Base-by-base conservation (phyloP, 2,329 filamentous ascomycete species). In the Cordyceps farinosa region DNA sequence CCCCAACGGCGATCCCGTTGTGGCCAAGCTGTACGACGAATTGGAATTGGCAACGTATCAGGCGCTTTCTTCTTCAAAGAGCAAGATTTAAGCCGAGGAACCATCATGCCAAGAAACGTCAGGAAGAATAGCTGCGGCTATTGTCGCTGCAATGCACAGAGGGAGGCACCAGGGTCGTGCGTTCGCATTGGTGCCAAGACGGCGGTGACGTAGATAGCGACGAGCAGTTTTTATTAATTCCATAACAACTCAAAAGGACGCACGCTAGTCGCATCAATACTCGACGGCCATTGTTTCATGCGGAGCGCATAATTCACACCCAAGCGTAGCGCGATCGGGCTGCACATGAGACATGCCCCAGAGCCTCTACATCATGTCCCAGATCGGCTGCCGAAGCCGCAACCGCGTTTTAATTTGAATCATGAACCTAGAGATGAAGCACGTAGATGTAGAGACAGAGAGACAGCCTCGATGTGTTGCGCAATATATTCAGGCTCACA, bases 21-120 rank as follows among this genome's bases (percentile, higher is more conserved):
- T 75, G 3, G 69, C 65, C 17, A 71, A 65, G 29, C 55, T 80
- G 55, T 79, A 75, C 59, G 68, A 79, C 51, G 76, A 78, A 62
- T 66, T 81, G 57, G 76, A 80, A 65, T 63, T 67, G 34, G 75
- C 72, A 2, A 75, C 78, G 0, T 81, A 80, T 62, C 70, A 40
- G 13, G 56, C 42, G 5, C 44, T 64, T 6, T 29, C 42, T 30
- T 17, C 17, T 5, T 10, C 17, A 9, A 50, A 44, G 50, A 59
- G 62, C 48, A 60, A 56, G 27, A 60, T 64, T 6, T 64, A 64
- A 17, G 30, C 1, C 17, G 2, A 17, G 22, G 8, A 36, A 22
- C 9, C 1, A 38, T 13, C 11, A 11, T 58, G 8, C 7, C 10
- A 13, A 22, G 22, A 15, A 10, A n/a, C n/a, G 36, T 29, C 13